phyloP scores from a whole-genome alignment of 176 grass and related monocot genomes.

The Oryza glaberrima region DNA sequence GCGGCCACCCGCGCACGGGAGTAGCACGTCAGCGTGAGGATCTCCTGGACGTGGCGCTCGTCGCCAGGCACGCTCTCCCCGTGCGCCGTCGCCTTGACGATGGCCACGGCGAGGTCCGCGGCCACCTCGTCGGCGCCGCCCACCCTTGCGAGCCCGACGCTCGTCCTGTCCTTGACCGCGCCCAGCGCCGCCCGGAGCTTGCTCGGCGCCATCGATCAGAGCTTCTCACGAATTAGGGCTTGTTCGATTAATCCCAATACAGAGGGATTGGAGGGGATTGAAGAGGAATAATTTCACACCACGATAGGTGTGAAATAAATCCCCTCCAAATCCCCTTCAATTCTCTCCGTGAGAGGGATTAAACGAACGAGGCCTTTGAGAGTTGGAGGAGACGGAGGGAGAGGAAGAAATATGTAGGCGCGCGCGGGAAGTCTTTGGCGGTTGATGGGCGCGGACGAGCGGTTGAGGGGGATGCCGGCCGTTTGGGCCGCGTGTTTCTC shows the following conservation, averaged over 20 bases:
- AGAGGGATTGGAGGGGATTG: not conserved
- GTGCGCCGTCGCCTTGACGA: conserved; percentile 75
- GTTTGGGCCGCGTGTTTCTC: not conserved
- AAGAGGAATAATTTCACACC: not conserved
- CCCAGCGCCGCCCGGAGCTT: conserved; percentile 64
- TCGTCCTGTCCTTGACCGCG: conserved; percentile 72
- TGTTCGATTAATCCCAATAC: no score
- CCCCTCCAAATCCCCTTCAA: no score
- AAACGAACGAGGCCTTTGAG: no score
- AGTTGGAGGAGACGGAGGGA: not conserved
- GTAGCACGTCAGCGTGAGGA: conserved; percentile 68
- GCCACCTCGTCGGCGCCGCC: conserved; percentile 44
- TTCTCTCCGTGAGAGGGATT: no score
- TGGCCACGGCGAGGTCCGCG: conserved; percentile 58
- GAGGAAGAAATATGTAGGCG: conserved; percentile 11
- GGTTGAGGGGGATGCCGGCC: not conserved
- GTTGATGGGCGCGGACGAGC: not conserved
- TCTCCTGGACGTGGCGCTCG: conserved; percentile 63
- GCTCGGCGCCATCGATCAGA: conserved; percentile 57
- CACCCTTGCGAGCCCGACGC: conserved; percentile 56
- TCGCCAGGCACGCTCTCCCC: conserved; percentile 55
- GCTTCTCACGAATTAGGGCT: not conserved
- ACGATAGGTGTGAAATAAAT: no score
- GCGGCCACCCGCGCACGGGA: conserved; percentile 57
- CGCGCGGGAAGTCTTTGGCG: conserved; percentile 14